These are phyloP conservation scores for Boechera stricta DNA, from an alignment of 345 rosid species.

Conservation along the genomic window DNA sequence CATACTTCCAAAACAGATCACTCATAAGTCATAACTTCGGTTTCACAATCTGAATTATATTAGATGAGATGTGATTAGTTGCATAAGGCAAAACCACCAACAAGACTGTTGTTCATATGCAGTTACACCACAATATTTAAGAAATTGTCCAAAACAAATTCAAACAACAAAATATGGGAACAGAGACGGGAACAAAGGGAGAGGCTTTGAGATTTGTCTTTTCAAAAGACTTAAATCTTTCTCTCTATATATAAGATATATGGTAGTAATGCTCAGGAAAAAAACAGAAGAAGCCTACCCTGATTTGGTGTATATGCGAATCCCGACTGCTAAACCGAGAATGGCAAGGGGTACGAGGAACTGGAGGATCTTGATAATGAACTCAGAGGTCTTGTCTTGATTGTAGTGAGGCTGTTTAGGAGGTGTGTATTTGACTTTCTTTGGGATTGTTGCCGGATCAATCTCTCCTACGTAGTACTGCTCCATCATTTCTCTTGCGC, in stretches of 20 bases:
- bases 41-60: background rate
- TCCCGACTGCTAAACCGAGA: conserved; percentile 75
- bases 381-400: conserved; percentile 86
- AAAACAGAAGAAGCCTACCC: conserved; percentile 39
- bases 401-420: conserved; percentile 77
- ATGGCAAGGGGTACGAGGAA: conserved; percentile 79
- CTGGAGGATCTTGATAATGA: conserved; percentile 77
- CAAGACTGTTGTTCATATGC: conserved; percentile 29
- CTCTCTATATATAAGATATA: conserved; percentile 8
- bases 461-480: conserved; percentile 68
- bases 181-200: conserved; percentile 32
- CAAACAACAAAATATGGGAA: conserved; percentile 28
- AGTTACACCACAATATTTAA: conserved; percentile 15
- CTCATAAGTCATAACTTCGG: conserved; percentile 2
- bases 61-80: conserved; percentile 18
- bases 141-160: conserved; percentile 13
- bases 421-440: conserved; percentile 58
- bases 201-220: conserved; percentile 31
- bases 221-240: conserved; percentile 9
- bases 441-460: conserved; percentile 66
- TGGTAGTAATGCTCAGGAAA: conserved; percentile 22
- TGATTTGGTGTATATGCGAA: conserved; percentile 70
- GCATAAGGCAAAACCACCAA: background rate
- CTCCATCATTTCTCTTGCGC: conserved; percentile 66
- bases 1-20: background rate